These are phyloP conservation scores for thale cress (Arabidopsis thaliana) DNA, from an alignment of 345 rosid species.

Conservation along the genomic window TAIR10.1 NC_003071.7:14322001-14322500, in stretches of 20 bases:
- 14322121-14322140: slow-evolving; percentile 37
- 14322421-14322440: not conserved
- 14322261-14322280: not conserved
- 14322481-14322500: not conserved
- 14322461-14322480: not conserved
- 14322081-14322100: slow-evolving; percentile 6
- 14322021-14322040: slow-evolving; percentile 31
- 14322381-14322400: not conserved
- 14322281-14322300: not conserved
- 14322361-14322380: not conserved
- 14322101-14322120: not conserved
- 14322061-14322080: slow-evolving; percentile 25
- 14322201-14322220: slow-evolving; percentile 38
- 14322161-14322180: slow-evolving; percentile 34
- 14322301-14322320: not conserved
- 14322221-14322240: not conserved
- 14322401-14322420: not conserved
- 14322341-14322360: not conserved
- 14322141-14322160: slow-evolving; percentile 13
- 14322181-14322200: slow-evolving; percentile 22
- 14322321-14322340: not conserved
- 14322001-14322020: slow-evolving; percentile 33
- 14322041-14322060: slow-evolving; percentile 24
- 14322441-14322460: not conserved
- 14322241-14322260: not conserved